phyloP scores from a whole-genome alignment of 805 yeast species.

The Lachancea waltii region DNA sequence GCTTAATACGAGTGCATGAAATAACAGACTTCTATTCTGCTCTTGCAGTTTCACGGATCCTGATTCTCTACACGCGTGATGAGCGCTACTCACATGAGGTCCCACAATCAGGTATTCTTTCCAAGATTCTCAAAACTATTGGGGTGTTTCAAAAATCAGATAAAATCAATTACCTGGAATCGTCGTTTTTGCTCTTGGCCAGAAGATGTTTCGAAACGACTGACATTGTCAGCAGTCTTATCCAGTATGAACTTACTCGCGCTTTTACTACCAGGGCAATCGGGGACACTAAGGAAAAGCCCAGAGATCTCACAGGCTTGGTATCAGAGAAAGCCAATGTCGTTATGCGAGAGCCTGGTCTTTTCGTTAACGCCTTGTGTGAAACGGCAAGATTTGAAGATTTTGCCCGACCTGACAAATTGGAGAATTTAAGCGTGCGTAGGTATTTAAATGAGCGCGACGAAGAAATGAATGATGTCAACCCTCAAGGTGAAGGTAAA shows the following conservation, averaged over 20 bases:
- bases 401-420: constrained; percentile 36
- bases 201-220: constrained; percentile 67
- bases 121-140: constrained; percentile 41
- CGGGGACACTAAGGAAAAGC: constrained; percentile 28
- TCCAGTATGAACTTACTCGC: constrained; percentile 45
- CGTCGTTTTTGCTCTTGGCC: constrained; percentile 46
- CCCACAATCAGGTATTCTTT: constrained; percentile 42
- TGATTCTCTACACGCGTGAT: constrained; percentile 47
- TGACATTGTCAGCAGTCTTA: constrained; percentile 41
- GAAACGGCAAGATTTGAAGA: constrained; percentile 39
- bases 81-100: constrained; percentile 37
- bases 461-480: constrained; percentile 18
- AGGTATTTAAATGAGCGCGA: constrained; percentile 22
- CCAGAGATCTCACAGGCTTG: constrained; percentile 41
- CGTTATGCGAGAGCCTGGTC: constrained; percentile 41
- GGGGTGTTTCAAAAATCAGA: constrained; percentile 34
- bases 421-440: constrained; percentile 24
- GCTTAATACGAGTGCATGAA: constrained; percentile 36
- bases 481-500: constrained; percentile 11
- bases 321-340: constrained; percentile 47
- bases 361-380: constrained; percentile 41
- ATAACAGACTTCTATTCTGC: constrained; percentile 44
- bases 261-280: constrained; percentile 35
- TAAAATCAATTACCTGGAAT: constrained; percentile 38
- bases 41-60: constrained; percentile 45